Evolutionary conservation across 345 rosid species (phyloP), one percentile per base, ranked within the genome.

Genomic region (Gossypium mustelinum): DNA sequence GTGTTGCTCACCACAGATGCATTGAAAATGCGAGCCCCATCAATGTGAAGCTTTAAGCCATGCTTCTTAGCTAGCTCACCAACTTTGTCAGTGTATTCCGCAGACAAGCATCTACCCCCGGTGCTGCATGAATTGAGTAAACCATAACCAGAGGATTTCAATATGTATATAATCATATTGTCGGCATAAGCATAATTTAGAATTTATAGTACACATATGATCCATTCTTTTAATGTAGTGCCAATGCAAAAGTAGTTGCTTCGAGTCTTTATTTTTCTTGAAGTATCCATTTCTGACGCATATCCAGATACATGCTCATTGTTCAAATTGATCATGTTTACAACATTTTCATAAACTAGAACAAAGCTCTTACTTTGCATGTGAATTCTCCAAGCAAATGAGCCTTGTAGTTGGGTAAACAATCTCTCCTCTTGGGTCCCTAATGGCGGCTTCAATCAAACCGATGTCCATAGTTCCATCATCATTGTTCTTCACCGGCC

Each of bases 11-110:
- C 99, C 75, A 84, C 71, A 73, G 99, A 81, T 18, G 99, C 99
- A 80, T 91, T 95, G 86, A 93, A 93, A 79, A 95, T 89, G 70
- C 94, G 91, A 86, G 99, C 99, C 51, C 99, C 99, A 1, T 95
- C 98, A 14, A 95, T 90, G 72, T 95, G 98, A 87, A 93, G 94
- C 87, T 93, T 91, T 82, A 95, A 78, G 24, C 89, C 93, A 78
- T 95, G 87, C 77, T 86, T 90, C 82, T 86, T 89, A 41, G 98
- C 97, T 63, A 93, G 51, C 73, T 89, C 93, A 72, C 98, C 98
- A n/a, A 93, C 96, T 61, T 56, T 77, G 79, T 95, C 91, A 2
- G 84, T 87, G 27, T 93, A 93, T 61, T 91, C 96, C 70, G 68
- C 85, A 70, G 92, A 82, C 74, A 93, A 69, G 82, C 97, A 93